Evolutionary conservation across 345 rosid genomes (phyloP), one percentile per base, ranked within the genome.

Genomic region (Linum usitatissimum): DNA sequence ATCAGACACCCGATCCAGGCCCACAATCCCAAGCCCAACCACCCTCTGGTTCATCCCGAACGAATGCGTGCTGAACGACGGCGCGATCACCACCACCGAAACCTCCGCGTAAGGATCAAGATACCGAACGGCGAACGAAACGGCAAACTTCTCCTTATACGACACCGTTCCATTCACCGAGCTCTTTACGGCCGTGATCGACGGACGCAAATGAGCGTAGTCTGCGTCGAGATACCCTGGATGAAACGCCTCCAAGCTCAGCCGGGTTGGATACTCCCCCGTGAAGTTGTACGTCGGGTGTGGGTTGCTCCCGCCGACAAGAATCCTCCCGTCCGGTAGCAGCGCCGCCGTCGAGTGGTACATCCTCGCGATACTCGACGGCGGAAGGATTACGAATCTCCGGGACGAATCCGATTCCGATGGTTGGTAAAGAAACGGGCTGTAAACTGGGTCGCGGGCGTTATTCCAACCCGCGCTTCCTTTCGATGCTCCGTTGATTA

Each of bases 221-320:
- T 71, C 66, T 3, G 77, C 69, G 60, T 79, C 76, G 31, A 91
- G 68, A 73, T 88, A 91, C 6, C 71, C 84, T 48, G 92, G 98
- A 69, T 65, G 60, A 68, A 77, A 86, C 0, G 96, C 95, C 78
- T 88, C 92, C 59, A 91, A 77, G 67, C 96, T 86, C 65, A 91
- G 74, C 31, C 86, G 88, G 4, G 96, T 88, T 54, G 84, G 88
- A 71, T 83, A 85, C 1, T 78, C 82, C 18, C 59, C 86, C 14
- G 80, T 83, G 81, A 86, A 88, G 70, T 85, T 77, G 77, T 91
- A 86, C 55, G 34, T 70, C 28, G 60, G 60, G 77, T 91, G 83
- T 15, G 95, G 98, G 66, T 91, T 91, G 75, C 98, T 86, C 18
- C 98, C 98, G 13, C 90, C 95, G 60, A 91, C 86, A 20, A 91